Evolutionary conservation across 1,284 basidiomycete genomes (phyloP).

Genomic region (Apiotrichum porosum): DNA sequence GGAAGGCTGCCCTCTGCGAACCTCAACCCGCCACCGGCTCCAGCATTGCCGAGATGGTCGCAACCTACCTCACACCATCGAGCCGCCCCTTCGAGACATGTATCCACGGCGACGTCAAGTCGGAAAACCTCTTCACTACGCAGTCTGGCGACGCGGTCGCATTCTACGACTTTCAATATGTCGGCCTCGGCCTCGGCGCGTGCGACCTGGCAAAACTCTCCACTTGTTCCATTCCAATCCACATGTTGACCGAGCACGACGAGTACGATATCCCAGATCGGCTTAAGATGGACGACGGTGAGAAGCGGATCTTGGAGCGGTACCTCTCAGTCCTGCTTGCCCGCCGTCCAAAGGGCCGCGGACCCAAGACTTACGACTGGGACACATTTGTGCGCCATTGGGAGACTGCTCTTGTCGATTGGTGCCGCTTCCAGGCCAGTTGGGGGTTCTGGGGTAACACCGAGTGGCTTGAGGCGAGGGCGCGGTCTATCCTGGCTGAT

Average conservation of each 20-base stretch:
- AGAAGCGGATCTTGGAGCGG: conserved; percentile 4
- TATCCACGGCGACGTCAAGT: conserved; percentile 21
- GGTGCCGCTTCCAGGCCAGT: conserved; percentile 19
- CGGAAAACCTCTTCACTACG: conserved; percentile 15
- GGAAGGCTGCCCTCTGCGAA: conserved; percentile 2
- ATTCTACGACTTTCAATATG: conserved; percentile 21
- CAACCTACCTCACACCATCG: conserved; percentile 4
- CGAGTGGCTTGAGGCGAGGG: conserved; percentile 14
- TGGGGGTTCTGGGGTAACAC: conserved; percentile 21
- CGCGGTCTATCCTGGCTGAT: conserved; percentile 10
- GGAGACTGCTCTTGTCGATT: conserved; percentile 21
- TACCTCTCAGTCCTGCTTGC: conserved; percentile 5
- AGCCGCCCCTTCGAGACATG: conserved; percentile 4
- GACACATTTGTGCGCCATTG: conserved; percentile 13
- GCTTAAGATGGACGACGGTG: conserved; percentile 7
- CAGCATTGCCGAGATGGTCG: conserved; percentile 2
- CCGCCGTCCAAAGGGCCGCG: background rate
- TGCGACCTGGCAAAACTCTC: conserved; percentile 21
- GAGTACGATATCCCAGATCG: background rate
- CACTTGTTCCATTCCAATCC: conserved; percentile 12
- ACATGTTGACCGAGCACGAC: conserved; percentile 1
- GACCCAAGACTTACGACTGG: conserved; percentile 5
- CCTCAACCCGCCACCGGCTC: background rate
- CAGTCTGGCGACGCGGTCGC: conserved; percentile 1
- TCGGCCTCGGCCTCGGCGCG: conserved; percentile 15